These are phyloP conservation scores for Rhynchosporium secalis DNA, from an alignment of 2,329 filamentous ascomycete genomes.

Conservation along the genomic window DNA sequence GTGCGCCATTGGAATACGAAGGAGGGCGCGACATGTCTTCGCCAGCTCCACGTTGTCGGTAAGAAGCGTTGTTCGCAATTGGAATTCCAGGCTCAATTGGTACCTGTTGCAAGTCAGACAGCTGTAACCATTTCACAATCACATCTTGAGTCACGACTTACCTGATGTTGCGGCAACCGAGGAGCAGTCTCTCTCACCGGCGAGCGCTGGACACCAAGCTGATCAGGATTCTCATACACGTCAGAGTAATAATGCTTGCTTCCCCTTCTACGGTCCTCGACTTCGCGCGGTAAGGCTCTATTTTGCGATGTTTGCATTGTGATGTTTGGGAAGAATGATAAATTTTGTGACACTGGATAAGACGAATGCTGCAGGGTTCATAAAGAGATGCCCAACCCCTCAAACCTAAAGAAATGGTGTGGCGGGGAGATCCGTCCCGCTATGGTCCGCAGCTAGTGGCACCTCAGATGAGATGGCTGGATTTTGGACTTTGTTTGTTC, in stretches of 20 bases:
- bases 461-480: constrained; percentile 5
- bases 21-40: constrained; percentile 10
- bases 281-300: background rate
- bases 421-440: constrained; percentile 8
- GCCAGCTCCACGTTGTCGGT: background rate
- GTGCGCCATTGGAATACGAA: constrained; percentile 10
- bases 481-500: background rate
- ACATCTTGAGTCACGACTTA: background rate
- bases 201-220: constrained; percentile 8
- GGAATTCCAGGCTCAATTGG: constrained; percentile 9
- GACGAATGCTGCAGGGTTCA: constrained; percentile 5
- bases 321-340: background rate
- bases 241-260: constrained; percentile 15
- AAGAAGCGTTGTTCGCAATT: constrained; percentile 12
- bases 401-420: background rate
- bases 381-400: constrained; percentile 1
- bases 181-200: constrained; percentile 7
- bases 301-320: constrained; percentile 11
- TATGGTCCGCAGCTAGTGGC: background rate
- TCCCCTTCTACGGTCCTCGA: constrained; percentile 14
- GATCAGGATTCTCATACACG: constrained; percentile 8
- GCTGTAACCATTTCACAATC: background rate
- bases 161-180: constrained; percentile 10
- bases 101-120: constrained; percentile 9
- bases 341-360: background rate